Percentiles rank a stretch among this genome's conserved stretches.
phyloP scores from a whole-genome alignment of 2,329 filamentous ascomycete genomes.

The Amphichorda felina region DNA sequence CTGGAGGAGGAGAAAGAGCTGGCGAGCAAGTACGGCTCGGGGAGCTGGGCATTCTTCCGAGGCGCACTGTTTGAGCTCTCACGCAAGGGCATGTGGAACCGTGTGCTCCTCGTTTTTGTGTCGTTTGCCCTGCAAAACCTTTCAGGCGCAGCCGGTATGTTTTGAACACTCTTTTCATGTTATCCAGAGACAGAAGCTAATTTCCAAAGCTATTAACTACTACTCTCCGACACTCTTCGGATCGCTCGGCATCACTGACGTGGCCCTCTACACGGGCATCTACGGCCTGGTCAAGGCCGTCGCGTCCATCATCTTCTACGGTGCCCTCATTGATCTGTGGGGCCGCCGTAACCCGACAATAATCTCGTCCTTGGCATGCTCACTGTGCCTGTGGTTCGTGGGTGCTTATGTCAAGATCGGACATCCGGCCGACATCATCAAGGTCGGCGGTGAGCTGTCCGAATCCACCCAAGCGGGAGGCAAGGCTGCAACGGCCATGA shows the following conservation, averaged over 20 bases:
- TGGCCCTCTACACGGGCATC: constrained; percentile 35
- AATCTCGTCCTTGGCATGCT: constrained; percentile 33
- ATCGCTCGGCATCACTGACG: constrained; percentile 31
- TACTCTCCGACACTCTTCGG: constrained; percentile 27
- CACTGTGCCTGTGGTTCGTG: constrained; percentile 36
- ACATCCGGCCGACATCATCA: constrained; percentile 32
- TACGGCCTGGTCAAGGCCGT: constrained; percentile 34
- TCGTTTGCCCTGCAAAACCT: constrained; percentile 26
- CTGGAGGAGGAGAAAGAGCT: constrained; percentile 20
- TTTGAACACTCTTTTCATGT: not conserved
- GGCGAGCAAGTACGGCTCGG: constrained; percentile 17
- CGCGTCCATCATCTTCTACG: constrained; percentile 27
- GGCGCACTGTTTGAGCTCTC: constrained; percentile 21
- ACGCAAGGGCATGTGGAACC: constrained; percentile 27
- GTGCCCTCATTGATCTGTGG: constrained; percentile 25
- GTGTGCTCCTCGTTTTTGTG: constrained; percentile 22
- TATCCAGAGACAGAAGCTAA: not conserved
- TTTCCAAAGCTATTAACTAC: constrained; percentile 25
- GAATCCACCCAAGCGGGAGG: constrained; percentile 31
- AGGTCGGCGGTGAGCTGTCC: constrained; percentile 26
- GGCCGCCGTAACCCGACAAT: constrained; percentile 29
- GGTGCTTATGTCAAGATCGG: constrained; percentile 40
- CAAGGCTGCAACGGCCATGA: constrained; percentile 38
- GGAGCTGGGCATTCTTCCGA: constrained; percentile 19
- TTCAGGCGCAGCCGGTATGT: constrained; percentile 23